Percentiles rank a stretch among this genome's conserved stretches.
These are phyloP conservation scores for Podila clonocystis DNA, from an alignment of 192 early-diverging fungal species.

Conservation along the genomic window DNA sequence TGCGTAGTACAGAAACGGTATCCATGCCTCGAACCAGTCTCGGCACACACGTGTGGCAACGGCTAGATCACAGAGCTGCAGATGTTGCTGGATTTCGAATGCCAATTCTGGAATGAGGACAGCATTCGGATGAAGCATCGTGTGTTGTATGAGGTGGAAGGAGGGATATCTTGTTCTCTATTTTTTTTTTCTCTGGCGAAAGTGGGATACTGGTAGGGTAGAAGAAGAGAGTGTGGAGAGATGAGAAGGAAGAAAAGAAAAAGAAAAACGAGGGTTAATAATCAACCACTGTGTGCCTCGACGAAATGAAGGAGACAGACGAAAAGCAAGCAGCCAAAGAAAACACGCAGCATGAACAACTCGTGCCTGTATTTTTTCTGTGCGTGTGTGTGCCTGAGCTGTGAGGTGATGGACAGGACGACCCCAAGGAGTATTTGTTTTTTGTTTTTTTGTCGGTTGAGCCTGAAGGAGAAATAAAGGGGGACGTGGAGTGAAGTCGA, in stretches of 20 bases:
- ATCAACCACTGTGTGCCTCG: too few relatives aligned
- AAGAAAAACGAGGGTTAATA: neutral
- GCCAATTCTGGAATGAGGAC: slow-evolving; percentile 44
- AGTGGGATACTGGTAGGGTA: neutral
- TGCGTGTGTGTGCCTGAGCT: neutral
- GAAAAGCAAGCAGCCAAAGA: neutral
- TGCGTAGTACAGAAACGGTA: slow-evolving; percentile 32
- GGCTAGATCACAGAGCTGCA: slow-evolving; percentile 25
- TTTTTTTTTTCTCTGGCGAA: neutral
- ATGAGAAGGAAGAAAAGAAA: slow-evolving; percentile 7
- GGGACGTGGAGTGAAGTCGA: neutral
- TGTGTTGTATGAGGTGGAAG: neutral
- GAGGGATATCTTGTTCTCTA: neutral
- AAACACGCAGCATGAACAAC: neutral
- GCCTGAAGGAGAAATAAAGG: neutral
- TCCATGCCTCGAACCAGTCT: slow-evolving; percentile 40
- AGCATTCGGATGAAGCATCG: slow-evolving; percentile 13
- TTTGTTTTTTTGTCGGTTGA: neutral
- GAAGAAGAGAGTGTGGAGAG: neutral
- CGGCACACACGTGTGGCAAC: slow-evolving; percentile 30
- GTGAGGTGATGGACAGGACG: neutral
- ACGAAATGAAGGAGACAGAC: neutral
- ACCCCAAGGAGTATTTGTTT: neutral
- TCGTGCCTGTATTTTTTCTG: neutral
- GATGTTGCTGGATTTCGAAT: slow-evolving; percentile 32